phyloP scores from a whole-genome alignment of 225 moss, liverwort and hornwort species.

The Thuidium tamariscinum region DNA sequence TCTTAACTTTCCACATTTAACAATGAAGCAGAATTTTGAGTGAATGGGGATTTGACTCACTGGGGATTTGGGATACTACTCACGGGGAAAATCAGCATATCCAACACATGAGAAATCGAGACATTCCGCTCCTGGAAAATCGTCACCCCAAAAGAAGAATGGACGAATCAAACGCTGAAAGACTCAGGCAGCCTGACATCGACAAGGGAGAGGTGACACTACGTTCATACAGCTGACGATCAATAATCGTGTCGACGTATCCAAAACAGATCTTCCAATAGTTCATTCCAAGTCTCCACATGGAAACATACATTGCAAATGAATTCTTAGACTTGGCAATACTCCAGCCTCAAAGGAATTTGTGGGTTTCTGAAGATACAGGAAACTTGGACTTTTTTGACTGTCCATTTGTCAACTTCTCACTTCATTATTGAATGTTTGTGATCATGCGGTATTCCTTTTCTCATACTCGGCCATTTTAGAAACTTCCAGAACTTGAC shows the following conservation, averaged over 20 bases:
- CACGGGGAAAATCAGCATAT: not conserved
- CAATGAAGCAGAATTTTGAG: too few species aligned
- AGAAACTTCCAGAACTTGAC: not conserved
- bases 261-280: not conserved
- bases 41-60: not conserved
- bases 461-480: not conserved
- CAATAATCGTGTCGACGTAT: too few species aligned
- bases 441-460: not conserved
- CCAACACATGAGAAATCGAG: not conserved
- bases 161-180: not conserved
- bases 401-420: not conserved
- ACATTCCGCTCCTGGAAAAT: not conserved
- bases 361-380: not conserved
- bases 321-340: not conserved
- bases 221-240: not conserved
- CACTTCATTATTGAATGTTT: not conserved
- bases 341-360: too few species aligned
- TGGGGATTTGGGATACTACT: not conserved
- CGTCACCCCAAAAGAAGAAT: not conserved
- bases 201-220: not conserved
- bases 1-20: not conserved
- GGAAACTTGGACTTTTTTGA: not conserved
- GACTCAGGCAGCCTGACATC: not conserved
- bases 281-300: not conserved
- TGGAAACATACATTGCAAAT: not conserved